Base-by-base conservation (phyloP, 768 basidiomycete genomes). In the Gautieria morchelliformis region DNA sequence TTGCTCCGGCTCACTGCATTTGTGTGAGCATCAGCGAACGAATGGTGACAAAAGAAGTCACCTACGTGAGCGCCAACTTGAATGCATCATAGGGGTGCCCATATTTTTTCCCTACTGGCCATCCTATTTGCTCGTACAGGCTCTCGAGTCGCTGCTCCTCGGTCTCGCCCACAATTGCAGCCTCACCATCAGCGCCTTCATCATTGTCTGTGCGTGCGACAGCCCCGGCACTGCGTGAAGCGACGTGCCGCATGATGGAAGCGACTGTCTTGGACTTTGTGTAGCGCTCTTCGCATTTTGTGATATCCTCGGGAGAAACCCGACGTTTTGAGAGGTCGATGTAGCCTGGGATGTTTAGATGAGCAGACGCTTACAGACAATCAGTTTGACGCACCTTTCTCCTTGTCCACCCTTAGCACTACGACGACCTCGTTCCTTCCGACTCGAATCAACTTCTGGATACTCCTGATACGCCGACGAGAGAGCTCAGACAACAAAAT, bases 351-450 rank as follows among this genome's bases (percentile, higher is more conserved):
- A 19, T 27, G 17, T 19, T 27, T 39, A 15, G 11, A 40, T 45
- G 46, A 57, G n/a, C 7, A 37, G 5, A 37, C 3, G 51, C 33
- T 33, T 14, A 52, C 17, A 37, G 9, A 15, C 14, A 22, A 40
- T 22, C 8, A 49, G 27, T 8, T 17, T 15, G 3, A 67, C 79
- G 58, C 52, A 90, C 93, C 95, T 76, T 99, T 99, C 73, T 98
- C 96, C 71, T 96, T 96, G 78, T 99, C 96, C 24, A 99, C 95
- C 62, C 96, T 79, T 56, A 98, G 83, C 0, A 97, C 96, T 62
- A 99, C 94, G 59, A 98, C 96, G 60, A 97, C 95, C 68, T 98
- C 95, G 70, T 99, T 99, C 65, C 96, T 80, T 20, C 96, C 96
- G 8, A 98, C 93, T 37, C 94, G 79, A 69, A 99, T 99, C 58